Conservation (phyloP, 208 protist species). For the Trypanosoma melophagium region DNA sequence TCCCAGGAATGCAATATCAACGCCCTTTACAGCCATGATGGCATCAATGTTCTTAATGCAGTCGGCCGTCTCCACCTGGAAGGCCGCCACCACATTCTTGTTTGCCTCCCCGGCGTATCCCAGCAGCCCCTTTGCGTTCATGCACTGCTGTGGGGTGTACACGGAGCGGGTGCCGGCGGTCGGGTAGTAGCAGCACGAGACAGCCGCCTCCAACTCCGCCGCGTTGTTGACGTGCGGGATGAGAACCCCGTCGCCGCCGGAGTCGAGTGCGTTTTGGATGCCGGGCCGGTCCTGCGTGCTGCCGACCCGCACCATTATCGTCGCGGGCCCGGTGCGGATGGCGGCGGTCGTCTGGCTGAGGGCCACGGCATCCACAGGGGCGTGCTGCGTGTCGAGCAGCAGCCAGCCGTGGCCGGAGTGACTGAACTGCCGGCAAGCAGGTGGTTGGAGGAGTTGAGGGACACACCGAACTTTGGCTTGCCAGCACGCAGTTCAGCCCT, state of each 20-base stretch:
- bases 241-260: slow-evolving; percentile 74
- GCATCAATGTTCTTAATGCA: slow-evolving; percentile 83
- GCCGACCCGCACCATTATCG: slow-evolving; percentile 72
- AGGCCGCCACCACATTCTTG: slow-evolving; percentile 77
- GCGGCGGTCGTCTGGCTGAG: slow-evolving; percentile 63
- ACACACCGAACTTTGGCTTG: slow-evolving; percentile 82
- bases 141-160: slow-evolving; percentile 81
- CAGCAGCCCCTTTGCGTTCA: slow-evolving; percentile 70
- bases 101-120: slow-evolving; percentile 75
- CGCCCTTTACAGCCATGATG: slow-evolving; percentile 76
- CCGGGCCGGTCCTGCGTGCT: slow-evolving; percentile 71
- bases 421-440: slow-evolving; percentile 78
- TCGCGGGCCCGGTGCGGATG: slow-evolving; percentile 61
- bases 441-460: slow-evolving; percentile 71
- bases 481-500: slow-evolving; percentile 76
- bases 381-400: slow-evolving; percentile 77
- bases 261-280: slow-evolving; percentile 79
- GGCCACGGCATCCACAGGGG: slow-evolving; percentile 56
- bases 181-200: slow-evolving; percentile 82
- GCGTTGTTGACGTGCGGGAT: slow-evolving; percentile 85
- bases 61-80: slow-evolving; percentile 76
- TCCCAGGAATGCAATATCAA: slow-evolving; percentile 81
- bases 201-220: slow-evolving; percentile 63
- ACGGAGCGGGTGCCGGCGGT: slow-evolving; percentile 73
- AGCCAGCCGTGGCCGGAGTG: slow-evolving; percentile 86